Evolutionary conservation across 345 rosid genomes (phyloP).

Genomic region (Eucalyptus sp.): DNA sequence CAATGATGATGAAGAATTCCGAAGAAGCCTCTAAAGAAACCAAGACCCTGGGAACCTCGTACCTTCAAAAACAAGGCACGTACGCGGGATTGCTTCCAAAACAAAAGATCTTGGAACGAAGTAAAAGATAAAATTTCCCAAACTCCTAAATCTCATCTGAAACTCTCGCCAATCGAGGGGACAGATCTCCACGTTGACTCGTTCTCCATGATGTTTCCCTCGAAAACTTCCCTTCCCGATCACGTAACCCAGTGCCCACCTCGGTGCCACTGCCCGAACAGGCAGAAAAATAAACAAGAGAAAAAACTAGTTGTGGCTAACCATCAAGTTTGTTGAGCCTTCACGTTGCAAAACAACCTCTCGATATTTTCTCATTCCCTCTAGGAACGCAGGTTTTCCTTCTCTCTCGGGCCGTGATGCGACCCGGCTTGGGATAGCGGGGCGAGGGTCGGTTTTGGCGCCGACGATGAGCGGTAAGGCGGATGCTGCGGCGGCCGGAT

Average conservation of each 20-base stretch:
- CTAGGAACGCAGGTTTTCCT: not conserved
- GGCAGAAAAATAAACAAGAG: accelerated
- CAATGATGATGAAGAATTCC: not conserved
- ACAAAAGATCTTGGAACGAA: not conserved
- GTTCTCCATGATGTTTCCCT: not conserved
- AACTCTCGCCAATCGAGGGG: not conserved
- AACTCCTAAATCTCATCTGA: not conserved
- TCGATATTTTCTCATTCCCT: not conserved
- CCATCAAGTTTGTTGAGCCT: not conserved
- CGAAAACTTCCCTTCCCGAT: not conserved
- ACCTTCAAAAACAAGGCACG: not conserved
- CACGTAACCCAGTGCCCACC: not conserved
- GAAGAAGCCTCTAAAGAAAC: not conserved
- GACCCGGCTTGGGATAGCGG: not conserved
- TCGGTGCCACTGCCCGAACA: not conserved
- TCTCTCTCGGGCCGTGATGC: not conserved
- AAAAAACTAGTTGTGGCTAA: not conserved
- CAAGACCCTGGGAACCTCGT: not conserved
- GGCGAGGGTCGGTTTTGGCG: not conserved
- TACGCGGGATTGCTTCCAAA: not conserved
- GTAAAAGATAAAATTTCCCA: not conserved
- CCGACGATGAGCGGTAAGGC: not conserved
- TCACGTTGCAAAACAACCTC: not conserved
- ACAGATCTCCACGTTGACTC: not conserved
- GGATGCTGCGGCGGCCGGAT: not conserved